phyloP scores from a whole-genome alignment of 108 stramenopile species.

The Skeletonema grethae region DNA sequence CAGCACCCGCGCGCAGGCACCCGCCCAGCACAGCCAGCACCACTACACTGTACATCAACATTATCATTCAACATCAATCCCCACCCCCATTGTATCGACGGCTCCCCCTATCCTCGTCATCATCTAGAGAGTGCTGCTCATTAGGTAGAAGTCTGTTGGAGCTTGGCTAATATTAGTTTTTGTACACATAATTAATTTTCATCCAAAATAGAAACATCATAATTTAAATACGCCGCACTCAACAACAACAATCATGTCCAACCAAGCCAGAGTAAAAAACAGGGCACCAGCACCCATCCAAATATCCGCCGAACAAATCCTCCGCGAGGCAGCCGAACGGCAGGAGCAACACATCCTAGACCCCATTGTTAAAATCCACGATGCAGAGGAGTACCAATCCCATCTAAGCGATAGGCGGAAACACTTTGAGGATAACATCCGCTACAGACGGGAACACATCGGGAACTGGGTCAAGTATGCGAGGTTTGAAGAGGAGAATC shows the following conservation, averaged over 20 bases:
- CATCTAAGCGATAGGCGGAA: conserved; percentile 92
- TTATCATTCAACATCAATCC: too few species aligned
- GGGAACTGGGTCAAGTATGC: conserved; percentile 99
- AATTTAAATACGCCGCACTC: too few species aligned
- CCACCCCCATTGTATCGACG: too few species aligned
- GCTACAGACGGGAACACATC: conserved; percentile 93
- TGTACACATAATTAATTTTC: not conserved
- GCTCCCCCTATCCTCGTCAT: too few species aligned
- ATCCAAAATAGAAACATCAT: not conserved
- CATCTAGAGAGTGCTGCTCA: too few species aligned
- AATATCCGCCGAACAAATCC: conserved; percentile 98
- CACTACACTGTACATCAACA: too few species aligned
- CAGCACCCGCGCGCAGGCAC: too few species aligned
- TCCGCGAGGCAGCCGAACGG: conserved; percentile 96
- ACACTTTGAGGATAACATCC: conserved; percentile 95
- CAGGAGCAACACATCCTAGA: conserved; percentile 80
- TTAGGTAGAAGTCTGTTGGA: too few species aligned
- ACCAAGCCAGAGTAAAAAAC: conserved; percentile 89
- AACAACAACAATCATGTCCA: conserved; percentile 45
- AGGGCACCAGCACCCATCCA: conserved; percentile 99
- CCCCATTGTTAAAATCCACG: conserved; percentile 90
- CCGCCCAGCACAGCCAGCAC: too few species aligned
- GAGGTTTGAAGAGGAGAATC: conserved; percentile 96
- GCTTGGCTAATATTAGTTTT: too few species aligned
- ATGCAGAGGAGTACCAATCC: conserved; percentile 97